Conservation (phyloP, 208 protist genomes). For the Tetramitus jugosus region DNA sequence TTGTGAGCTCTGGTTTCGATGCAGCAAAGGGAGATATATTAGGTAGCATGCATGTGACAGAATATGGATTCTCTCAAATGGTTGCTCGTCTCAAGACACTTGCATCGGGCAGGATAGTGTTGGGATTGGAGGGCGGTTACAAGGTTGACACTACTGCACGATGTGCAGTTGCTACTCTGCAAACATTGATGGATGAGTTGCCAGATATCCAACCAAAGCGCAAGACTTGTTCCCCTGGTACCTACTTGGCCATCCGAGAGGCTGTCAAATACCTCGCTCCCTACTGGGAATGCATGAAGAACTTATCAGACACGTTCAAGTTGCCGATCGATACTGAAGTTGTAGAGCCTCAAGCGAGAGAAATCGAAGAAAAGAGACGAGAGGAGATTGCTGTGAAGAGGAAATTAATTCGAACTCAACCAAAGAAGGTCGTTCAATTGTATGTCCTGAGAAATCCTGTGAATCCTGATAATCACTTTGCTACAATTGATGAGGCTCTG, state of each 20-base stretch:
- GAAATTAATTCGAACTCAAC: not conserved
- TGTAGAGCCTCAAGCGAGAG: not conserved
- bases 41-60: constrained; percentile 49
- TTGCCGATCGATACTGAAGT: too few relatives aligned
- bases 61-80: constrained; percentile 66
- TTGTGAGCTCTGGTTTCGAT: constrained; percentile 90
- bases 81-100: constrained; percentile 45
- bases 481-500: too few relatives aligned
- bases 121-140: constrained; percentile 23
- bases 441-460: not conserved
- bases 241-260: not conserved
- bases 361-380: not conserved
- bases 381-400: not conserved
- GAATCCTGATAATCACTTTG: too few relatives aligned
- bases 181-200: not conserved
- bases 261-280: not conserved
- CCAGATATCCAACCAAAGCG: not conserved
- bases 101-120: constrained; percentile 19
- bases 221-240: not conserved
- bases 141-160: constrained; percentile 8
- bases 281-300: constrained; percentile 3
- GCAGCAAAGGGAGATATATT: constrained; percentile 80
- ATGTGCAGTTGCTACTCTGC: not conserved
- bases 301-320: not conserved
- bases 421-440: not conserved